A percentile compares a stretch with the other conserved stretches of the same genome.
These are phyloP conservation scores for Musa acuminata DNA, from an alignment of 176 grass and related monocot genomes.

Conservation along the genomic window DNA sequence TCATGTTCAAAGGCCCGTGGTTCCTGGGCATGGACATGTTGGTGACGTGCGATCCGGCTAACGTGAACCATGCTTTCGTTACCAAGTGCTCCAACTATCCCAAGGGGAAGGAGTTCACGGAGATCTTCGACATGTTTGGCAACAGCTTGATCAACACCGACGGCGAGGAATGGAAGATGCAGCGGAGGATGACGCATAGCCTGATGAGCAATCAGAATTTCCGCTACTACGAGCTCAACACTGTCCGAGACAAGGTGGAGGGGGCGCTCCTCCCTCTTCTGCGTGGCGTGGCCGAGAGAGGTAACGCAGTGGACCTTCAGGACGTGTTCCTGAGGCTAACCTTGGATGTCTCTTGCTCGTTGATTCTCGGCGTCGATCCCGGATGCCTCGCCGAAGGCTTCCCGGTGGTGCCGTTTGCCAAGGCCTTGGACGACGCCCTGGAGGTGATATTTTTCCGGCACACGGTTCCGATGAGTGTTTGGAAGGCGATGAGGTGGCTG, in stretches of 20 bases:
- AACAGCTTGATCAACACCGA: neutral
- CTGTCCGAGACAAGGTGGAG: neutral
- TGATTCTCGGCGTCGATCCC: neutral
- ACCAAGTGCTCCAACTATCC: neutral
- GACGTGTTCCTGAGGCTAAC: neutral
- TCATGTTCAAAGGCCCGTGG: neutral
- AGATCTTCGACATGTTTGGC: neutral
- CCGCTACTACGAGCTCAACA: neutral
- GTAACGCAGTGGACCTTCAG: neutral
- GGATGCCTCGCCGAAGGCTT: neutral
- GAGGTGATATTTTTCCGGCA: neutral
- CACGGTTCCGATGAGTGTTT: neutral
- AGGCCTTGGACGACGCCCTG: neutral
- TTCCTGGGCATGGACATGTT: neutral
- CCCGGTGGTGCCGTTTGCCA: neutral
- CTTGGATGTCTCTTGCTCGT: neutral
- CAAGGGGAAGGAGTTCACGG: neutral
- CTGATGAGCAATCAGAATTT: neutral
- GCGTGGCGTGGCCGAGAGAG: neutral
- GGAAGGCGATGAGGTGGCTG: neutral
- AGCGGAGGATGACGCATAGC: neutral
- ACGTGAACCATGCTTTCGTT: neutral
- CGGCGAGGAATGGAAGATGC: neutral
- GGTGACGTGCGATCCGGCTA: neutral
- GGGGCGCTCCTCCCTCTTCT: neutral